These are phyloP conservation scores for Chrysanthemum makinoi DNA, from an alignment of 129 eudicot genomes.

Conservation along the genomic window DNA sequence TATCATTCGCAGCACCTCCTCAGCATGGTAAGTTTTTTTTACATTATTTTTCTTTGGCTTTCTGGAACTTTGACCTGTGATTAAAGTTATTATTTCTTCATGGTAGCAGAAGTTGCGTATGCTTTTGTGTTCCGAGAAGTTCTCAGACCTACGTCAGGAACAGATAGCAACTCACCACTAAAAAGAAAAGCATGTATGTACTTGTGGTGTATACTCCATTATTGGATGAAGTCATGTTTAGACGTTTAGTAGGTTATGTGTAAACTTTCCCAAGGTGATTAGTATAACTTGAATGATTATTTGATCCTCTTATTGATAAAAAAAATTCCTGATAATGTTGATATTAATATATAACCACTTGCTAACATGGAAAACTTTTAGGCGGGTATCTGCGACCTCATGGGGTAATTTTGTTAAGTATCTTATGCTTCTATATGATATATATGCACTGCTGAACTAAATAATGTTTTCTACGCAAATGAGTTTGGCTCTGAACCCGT, in stretches of 20 bases:
- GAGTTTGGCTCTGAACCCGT: constrained; percentile 56
- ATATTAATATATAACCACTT: not conserved
- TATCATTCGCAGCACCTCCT: constrained; percentile 81
- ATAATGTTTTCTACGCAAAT: constrained; percentile 37
- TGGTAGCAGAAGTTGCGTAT: constrained; percentile 69
- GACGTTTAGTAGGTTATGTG: constrained; percentile 14
- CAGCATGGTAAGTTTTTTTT: constrained; percentile 56
- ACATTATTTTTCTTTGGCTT: not conserved
- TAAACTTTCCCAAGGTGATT: constrained; percentile 3
- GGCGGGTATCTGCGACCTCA: not conserved
- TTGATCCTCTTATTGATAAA: not conserved
- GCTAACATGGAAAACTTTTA: not conserved
- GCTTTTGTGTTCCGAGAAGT: constrained; percentile 92
- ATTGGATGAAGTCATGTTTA: constrained; percentile 4
- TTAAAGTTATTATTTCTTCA: constrained; percentile 5
- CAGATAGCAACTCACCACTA: constrained; percentile 39
- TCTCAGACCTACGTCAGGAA: constrained; percentile 33
- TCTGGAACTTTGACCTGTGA: not conserved
- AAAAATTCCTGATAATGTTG: not conserved
- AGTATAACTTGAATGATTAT: not conserved
- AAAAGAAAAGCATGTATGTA: constrained; percentile 83
- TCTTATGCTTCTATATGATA: constrained; percentile 1
- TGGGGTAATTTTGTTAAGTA: not conserved
- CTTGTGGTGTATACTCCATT: not conserved
- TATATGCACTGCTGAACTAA: not conserved